Evolutionary conservation across 495 filamentous ascomycete genomes (phyloP).

Genomic region (Xylaria bambusicola): DNA sequence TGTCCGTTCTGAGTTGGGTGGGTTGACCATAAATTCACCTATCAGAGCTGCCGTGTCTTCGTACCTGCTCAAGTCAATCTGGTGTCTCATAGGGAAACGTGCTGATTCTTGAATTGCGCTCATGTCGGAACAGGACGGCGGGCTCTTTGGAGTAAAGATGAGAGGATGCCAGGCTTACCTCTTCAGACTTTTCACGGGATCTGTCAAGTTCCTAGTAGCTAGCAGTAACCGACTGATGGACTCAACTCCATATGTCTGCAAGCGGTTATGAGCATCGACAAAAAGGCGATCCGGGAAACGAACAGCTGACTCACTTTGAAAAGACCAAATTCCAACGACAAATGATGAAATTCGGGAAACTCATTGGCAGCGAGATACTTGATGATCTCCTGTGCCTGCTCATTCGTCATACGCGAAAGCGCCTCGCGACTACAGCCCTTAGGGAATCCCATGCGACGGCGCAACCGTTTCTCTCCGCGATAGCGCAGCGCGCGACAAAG

Average conservation of each 20-base stretch:
- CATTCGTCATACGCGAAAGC: constrained; percentile 62
- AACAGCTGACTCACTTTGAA: constrained; percentile 63
- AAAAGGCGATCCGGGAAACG: no score
- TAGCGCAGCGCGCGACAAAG: constrained; percentile 50
- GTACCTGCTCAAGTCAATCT: constrained; percentile 39
- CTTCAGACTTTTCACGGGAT: constrained; percentile 54
- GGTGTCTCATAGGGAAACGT: no score
- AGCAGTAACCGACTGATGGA: constrained; percentile 60
- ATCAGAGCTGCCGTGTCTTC: constrained; percentile 63
- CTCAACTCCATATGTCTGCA: constrained; percentile 66
- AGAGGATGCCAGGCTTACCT: constrained; percentile 33
- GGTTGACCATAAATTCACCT: constrained; percentile 46
- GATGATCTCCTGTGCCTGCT: constrained; percentile 61
- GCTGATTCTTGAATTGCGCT: background rate
- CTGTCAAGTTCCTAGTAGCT: constrained; percentile 60
- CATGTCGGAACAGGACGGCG: background rate
- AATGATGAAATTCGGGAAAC: constrained; percentile 59
- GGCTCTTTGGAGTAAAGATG: no score
- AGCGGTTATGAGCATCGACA: background rate
- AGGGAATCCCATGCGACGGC: constrained; percentile 52
- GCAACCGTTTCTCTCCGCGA: constrained; percentile 46
- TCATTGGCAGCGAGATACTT: constrained; percentile 51
- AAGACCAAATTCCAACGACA: constrained; percentile 64
- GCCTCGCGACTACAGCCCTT: constrained; percentile 47
- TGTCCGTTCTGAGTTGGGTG: constrained; percentile 52